Evolutionary conservation across 2,329 filamentous ascomycete species (phyloP), one percentile per base, ranked within the genome.

Genomic region (Colletotrichum filicis): DNA sequence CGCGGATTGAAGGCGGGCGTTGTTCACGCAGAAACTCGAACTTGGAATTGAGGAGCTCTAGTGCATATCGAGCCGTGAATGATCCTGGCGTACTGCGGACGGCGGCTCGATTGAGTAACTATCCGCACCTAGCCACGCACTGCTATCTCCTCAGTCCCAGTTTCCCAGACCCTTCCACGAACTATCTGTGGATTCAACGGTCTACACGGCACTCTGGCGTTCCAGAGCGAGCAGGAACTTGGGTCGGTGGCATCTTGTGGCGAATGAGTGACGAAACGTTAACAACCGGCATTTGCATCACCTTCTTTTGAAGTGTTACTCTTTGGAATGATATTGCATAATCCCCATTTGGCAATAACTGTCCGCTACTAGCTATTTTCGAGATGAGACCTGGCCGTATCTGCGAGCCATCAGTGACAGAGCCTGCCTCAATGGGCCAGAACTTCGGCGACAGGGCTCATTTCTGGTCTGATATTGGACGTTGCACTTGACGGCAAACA

Each of bases 81-180:
- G 19, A 49, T 58, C 52, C 64, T 42, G 58, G 35, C 62, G 57
- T 62, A 28, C 6, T 52, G 52, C 57, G 69, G 58, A 58, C 30
- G 9, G 53, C 22, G 66, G 32, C 64, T 71, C 52, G 52, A 63
- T 71, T 58, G 19, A 67, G 69, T 26, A 62, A 37, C 32, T 16
- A 28, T 52, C 68, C 68, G 49, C 35, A 37, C 35, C 19, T n/a
- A 19, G 16, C 42, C 57, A 11, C 49, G 32, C 35, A 24, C n/a
- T 30, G 35, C 9, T 26, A 19, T 49, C 28, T 37, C 30, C 62
- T 46, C 28, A 28, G 4, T 16, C 16, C 53, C 64, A 42, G 24
- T n/a, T n/a, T 46, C 24, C 16, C 24, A 30, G 26, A 22, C 28
- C 14, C 30, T 30, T n/a, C 53, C 58, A 32, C 52, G 49, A 24